Conservation (phyloP, 2,329 filamentous ascomycete species). For the Colletotrichum trifolii region DNA sequence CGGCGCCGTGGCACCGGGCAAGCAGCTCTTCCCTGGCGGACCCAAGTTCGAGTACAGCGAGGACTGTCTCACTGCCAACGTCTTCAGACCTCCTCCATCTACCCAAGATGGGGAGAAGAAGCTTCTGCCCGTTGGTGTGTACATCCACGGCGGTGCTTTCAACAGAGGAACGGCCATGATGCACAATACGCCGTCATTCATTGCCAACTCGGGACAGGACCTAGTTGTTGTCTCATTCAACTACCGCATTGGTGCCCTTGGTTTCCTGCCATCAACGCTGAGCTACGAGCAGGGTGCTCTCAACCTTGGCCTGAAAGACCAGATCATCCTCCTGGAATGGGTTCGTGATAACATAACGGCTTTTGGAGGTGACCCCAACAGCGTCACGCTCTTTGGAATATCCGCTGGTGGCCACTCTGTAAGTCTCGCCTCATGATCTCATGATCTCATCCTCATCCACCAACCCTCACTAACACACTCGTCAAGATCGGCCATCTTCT, state of each 20-base stretch:
- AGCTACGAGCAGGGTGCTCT: slow-evolving; percentile 65
- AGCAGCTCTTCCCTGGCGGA: slow-evolving; percentile 41
- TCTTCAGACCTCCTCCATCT: slow-evolving; percentile 54
- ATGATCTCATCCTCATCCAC: neutral
- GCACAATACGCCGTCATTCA: slow-evolving; percentile 71
- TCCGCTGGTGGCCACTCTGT: slow-evolving; percentile 73
- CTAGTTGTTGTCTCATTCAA: slow-evolving; percentile 70
- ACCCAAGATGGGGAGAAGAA: slow-evolving; percentile 29
- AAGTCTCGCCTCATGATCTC: slow-evolving; percentile 1
- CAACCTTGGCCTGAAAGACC: slow-evolving; percentile 74
- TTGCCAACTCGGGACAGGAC: slow-evolving; percentile 64
- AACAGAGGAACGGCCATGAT: slow-evolving; percentile 63
- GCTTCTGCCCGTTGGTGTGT: slow-evolving; percentile 62
- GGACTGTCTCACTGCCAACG: slow-evolving; percentile 65
- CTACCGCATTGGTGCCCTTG: slow-evolving; percentile 74
- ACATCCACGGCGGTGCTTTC: slow-evolving; percentile 73
- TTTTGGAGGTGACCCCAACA: slow-evolving; percentile 69
- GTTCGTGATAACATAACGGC: slow-evolving; percentile 67
- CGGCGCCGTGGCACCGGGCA: slow-evolving; percentile 52
- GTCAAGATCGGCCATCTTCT: slow-evolving; percentile 74
- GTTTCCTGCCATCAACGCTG: slow-evolving; percentile 71
- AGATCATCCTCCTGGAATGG: slow-evolving; percentile 70
- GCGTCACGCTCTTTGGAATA: slow-evolving; percentile 70
- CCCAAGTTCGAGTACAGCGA: slow-evolving; percentile 51
- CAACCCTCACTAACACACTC: slow-evolving; percentile 14